Conservation (phyloP, 176 grass and related monocot genomes). For the Avena eriantha region DNA sequence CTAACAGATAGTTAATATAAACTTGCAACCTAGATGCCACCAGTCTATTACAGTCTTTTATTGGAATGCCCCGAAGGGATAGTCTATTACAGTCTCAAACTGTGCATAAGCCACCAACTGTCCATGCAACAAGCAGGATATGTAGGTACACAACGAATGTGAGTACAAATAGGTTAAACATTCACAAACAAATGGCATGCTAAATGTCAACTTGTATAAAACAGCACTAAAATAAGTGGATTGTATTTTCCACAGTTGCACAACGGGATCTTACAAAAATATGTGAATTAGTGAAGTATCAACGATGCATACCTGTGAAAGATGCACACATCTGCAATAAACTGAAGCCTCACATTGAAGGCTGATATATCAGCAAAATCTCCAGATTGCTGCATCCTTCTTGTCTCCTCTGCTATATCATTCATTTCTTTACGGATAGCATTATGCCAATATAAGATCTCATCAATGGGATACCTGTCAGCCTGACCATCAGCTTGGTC, state of each 20-base stretch:
- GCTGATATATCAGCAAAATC: conserved; percentile 94
- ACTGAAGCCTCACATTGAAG: conserved; percentile 87
- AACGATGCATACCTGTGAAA: conserved; percentile 75
- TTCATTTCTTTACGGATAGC: conserved; percentile 83
- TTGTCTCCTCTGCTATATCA: conserved; percentile 88
- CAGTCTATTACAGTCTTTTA: neutral
- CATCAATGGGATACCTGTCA: conserved; percentile 80
- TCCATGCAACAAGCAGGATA: conserved; percentile 3
- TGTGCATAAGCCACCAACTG: neutral
- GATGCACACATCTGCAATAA: conserved; percentile 98
- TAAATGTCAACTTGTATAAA: conserved; percentile 31
- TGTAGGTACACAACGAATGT: conserved; percentile 28
- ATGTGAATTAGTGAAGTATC: neutral
- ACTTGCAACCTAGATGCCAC: conserved; percentile 14
- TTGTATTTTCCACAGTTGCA: conserved; percentile 21
- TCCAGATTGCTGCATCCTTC: conserved; percentile 73
- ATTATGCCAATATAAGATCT: conserved; percentile 97
- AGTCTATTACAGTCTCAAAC: conserved; percentile 22
- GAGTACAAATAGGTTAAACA: conserved; percentile 11
- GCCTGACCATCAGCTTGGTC: conserved; percentile 43
- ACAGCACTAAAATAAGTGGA: neutral
- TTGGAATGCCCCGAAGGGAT: too few species aligned
- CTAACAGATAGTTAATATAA: neutral
- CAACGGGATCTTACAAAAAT: conserved; percentile 6
- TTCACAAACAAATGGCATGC: neutral